Percentiles rank a stretch among this genome's conserved stretches.
Evolutionary conservation across 495 filamentous ascomycete species (phyloP).

Genomic region (Aspergillus kassunensis): DNA sequence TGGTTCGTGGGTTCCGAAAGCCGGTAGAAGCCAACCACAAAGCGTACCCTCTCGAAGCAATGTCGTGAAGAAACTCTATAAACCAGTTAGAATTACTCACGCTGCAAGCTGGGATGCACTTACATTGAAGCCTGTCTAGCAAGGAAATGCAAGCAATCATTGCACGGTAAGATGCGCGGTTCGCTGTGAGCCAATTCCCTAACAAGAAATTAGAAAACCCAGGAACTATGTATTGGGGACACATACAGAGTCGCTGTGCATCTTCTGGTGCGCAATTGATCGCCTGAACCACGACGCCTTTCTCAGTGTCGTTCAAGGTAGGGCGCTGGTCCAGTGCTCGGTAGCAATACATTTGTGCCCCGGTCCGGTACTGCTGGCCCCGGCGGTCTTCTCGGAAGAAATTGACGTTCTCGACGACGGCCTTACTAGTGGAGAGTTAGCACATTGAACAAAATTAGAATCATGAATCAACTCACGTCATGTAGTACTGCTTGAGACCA

Average conservation of each 20-base stretch:
- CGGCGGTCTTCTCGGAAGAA: conserved; percentile 16
- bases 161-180: conserved; percentile 16
- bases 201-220: neutral
- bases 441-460: neutral
- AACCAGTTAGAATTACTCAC: neutral
- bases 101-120: neutral
- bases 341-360: conserved; percentile 14
- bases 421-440: conserved; percentile 9
- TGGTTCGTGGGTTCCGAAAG: neutral
- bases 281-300: conserved; percentile 4
- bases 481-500: conserved; percentile 22
- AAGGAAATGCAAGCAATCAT: conserved; percentile 20
- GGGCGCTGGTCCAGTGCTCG: conserved; percentile 11
- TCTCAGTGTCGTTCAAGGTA: conserved; percentile 13
- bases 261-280: conserved; percentile 12
- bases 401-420: conserved; percentile 15
- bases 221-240: neutral
- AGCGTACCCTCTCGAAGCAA: neutral
- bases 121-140: conserved; percentile 12
- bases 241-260: conserved; percentile 21
- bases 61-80: neutral
- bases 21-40: neutral
- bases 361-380: conserved; percentile 10
- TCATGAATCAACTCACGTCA: conserved; percentile 11
- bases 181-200: conserved; percentile 18